Percentiles rank a stretch among this genome's conserved stretches.
These are phyloP conservation scores for Termitomyces sp. DNA, from an alignment of 1,284 basidiomycete species.

Conservation along the genomic window DNA sequence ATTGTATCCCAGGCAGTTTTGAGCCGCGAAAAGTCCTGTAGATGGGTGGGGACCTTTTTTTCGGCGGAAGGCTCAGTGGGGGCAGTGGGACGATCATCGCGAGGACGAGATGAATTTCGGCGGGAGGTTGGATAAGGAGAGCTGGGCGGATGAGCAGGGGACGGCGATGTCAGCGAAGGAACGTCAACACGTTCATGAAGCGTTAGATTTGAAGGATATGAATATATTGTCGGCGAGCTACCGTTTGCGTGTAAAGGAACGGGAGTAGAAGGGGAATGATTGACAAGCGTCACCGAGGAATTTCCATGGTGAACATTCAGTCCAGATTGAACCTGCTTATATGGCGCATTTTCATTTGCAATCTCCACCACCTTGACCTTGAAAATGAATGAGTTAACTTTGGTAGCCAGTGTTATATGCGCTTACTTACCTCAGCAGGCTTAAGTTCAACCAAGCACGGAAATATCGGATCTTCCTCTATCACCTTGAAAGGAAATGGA, in stretches of 20 bases:
- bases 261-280: slow-evolving; percentile 11
- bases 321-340: slow-evolving; percentile 6
- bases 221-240: slow-evolving; percentile 21
- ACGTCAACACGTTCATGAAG: slow-evolving; percentile 19
- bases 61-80: slow-evolving; percentile 11
- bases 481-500: slow-evolving; percentile 38
- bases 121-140: not conserved
- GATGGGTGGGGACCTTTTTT: slow-evolving; percentile 24
- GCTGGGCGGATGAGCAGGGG: not conserved
- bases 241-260: slow-evolving; percentile 19
- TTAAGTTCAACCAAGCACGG: slow-evolving; percentile 38
- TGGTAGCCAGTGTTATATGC: no score
- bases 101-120: not conserved
- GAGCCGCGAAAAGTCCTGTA: slow-evolving; percentile 60
- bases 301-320: slow-evolving; percentile 3
- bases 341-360: no score
- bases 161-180: slow-evolving; percentile 11
- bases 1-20: slow-evolving; percentile 64
- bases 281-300: slow-evolving; percentile 13
- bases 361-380: no score
- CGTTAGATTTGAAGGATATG: slow-evolving; percentile 19
- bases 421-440: no score
- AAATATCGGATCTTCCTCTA: slow-evolving; percentile 71
- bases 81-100: not conserved
- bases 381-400: no score